phyloP scores from a whole-genome alignment of 345 rosid genomes.

The Ceriops decandra region DNA sequence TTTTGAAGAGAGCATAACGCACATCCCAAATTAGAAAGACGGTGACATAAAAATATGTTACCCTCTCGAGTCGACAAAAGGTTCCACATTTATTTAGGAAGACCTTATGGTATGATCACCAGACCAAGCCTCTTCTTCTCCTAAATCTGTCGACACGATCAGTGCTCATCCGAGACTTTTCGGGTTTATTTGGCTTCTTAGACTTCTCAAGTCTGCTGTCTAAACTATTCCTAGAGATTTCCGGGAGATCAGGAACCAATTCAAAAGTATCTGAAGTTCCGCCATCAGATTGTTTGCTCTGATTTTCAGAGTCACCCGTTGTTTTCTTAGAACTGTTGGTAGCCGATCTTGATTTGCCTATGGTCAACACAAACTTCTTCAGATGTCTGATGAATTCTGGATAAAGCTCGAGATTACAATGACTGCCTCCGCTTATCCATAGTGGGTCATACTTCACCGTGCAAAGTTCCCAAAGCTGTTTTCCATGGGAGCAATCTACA shows the following conservation, averaged over 20 bases:
- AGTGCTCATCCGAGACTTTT: slow-evolving; percentile 90
- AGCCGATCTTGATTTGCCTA: slow-evolving; percentile 52
- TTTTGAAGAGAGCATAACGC: not conserved
- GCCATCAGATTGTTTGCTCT: slow-evolving; percentile 48
- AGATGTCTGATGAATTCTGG: slow-evolving; percentile 78
- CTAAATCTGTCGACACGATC: slow-evolving; percentile 79
- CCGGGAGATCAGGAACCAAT: slow-evolving; percentile 61
- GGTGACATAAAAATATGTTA: slow-evolving; percentile 19
- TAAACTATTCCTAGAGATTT: slow-evolving; percentile 89
- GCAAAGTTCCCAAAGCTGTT: slow-evolving; percentile 78
- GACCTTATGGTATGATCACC: slow-evolving; percentile 51
- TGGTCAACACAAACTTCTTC: slow-evolving; percentile 60
- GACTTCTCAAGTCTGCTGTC: slow-evolving; percentile 93
- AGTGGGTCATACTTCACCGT: slow-evolving; percentile 78
- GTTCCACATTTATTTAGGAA: slow-evolving; percentile 26
- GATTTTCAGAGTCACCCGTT: slow-evolving; percentile 35
- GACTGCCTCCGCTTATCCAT: slow-evolving; percentile 88
- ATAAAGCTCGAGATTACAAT: slow-evolving; percentile 86
- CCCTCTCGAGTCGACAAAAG: slow-evolving; percentile 18
- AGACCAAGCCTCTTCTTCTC: slow-evolving; percentile 61
- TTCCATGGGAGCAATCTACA: slow-evolving; percentile 86
- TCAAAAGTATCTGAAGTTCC: slow-evolving; percentile 68
- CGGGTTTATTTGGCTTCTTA: slow-evolving; percentile 76
- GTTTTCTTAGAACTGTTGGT: slow-evolving; percentile 39
- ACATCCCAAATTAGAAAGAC: slow-evolving; percentile 18